phyloP scores from a whole-genome alignment of 805 yeast species.

The Suhomyces sp. region DNA sequence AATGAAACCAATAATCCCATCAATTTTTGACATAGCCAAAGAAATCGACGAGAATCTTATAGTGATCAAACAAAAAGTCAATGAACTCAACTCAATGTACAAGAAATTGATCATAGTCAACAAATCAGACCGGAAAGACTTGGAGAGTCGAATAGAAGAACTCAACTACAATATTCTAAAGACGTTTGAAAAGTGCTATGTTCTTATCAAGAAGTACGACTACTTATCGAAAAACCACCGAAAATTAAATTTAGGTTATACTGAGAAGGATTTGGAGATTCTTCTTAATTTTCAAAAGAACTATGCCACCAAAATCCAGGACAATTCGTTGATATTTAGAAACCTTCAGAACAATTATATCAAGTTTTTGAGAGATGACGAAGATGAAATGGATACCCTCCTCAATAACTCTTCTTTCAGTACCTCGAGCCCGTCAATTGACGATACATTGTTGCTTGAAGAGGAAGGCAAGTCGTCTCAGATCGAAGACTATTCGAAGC shows the following conservation, averaged over 20 bases:
- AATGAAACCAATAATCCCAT: constrained; percentile 69
- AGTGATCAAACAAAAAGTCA: constrained; percentile 52
- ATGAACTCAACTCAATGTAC: constrained; percentile 65
- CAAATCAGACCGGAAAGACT: constrained; percentile 71
- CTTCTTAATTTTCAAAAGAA: constrained; percentile 78
- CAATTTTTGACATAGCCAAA: constrained; percentile 68
- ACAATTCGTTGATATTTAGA: constrained; percentile 70
- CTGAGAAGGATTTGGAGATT: constrained; percentile 56
- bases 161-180: constrained; percentile 73
- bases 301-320: constrained; percentile 83
- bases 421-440: constrained; percentile 3
- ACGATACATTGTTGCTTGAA: constrained; percentile 7
- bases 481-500: constrained; percentile 51
- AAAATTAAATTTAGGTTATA: constrained; percentile 40
- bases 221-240: constrained; percentile 36
- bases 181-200: constrained; percentile 75
- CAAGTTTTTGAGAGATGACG: constrained; percentile 78
- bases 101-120: constrained; percentile 84
- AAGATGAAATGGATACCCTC: constrained; percentile 45
- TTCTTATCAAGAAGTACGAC: constrained; percentile 64
- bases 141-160: constrained; percentile 77
- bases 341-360: constrained; percentile 87
- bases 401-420: constrained; percentile 4
- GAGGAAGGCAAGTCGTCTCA: constrained; percentile 30
- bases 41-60: constrained; percentile 65